Conservation (phyloP, 345 rosid genomes). For the Erucastrum elatum region DNA sequence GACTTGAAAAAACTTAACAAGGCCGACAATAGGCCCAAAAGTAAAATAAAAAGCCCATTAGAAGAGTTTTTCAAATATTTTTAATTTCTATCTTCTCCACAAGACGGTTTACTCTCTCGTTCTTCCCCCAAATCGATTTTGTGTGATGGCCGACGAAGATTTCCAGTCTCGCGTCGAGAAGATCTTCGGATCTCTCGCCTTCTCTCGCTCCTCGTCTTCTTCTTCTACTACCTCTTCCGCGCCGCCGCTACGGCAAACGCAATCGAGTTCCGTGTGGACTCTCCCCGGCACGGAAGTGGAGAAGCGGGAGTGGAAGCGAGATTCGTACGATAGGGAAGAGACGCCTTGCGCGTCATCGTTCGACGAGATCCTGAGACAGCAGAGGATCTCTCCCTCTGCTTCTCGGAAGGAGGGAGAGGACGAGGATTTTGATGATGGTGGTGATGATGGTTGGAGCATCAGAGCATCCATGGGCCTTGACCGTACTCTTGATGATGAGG, state of each 20-base stretch:
- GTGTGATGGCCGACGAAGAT: slow-evolving; percentile 46
- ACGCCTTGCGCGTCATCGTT: slow-evolving; percentile 57
- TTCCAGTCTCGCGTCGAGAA: slow-evolving; percentile 56
- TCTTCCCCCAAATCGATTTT: slow-evolving; percentile 1
- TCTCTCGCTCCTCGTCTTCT: slow-evolving; percentile 36
- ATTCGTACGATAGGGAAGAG: slow-evolving; percentile 48
- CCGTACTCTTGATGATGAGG: slow-evolving; percentile 81
- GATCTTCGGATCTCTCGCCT: slow-evolving; percentile 60
- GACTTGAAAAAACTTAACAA: not conserved
- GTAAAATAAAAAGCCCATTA: slow-evolving; percentile 18
- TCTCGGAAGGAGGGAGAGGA: slow-evolving; percentile 35
- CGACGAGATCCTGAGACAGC: slow-evolving; percentile 37
- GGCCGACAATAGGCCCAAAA: slow-evolving; percentile 1
- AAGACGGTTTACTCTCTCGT: slow-evolving; percentile 3
- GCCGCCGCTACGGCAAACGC: slow-evolving; percentile 23
- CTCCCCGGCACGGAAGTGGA: slow-evolving; percentile 39
- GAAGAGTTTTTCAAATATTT: not conserved
- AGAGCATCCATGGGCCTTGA: slow-evolving; percentile 76
- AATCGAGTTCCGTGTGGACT: slow-evolving; percentile 47
- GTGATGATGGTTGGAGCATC: slow-evolving; percentile 54
- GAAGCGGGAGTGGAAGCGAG: slow-evolving; percentile 42
- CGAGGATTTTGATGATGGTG: slow-evolving; percentile 42
- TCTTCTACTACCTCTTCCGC: slow-evolving; percentile 14
- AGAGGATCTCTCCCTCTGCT: slow-evolving; percentile 20
- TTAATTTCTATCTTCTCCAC: not conserved